Evolutionary conservation across 805 yeast species (phyloP).

Genomic region (Blastobotrys muscicola): DNA sequence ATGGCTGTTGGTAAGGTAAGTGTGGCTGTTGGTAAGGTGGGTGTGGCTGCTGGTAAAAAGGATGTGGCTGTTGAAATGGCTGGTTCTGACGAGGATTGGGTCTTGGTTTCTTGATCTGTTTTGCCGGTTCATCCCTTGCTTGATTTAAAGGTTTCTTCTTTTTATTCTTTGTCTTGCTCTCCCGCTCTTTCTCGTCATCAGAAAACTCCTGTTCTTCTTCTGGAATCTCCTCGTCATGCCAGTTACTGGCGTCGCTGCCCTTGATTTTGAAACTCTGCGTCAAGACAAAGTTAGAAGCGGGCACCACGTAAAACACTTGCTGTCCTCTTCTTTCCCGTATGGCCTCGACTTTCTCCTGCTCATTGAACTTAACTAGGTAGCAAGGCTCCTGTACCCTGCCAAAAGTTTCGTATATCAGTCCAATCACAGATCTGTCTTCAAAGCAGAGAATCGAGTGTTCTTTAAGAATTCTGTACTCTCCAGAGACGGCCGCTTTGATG

Average conservation of each 20-base stretch:
- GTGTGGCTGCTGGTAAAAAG: slow-evolving; percentile 5
- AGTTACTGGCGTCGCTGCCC: slow-evolving; percentile 93
- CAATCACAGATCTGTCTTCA: slow-evolving; percentile 59
- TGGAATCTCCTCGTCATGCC: slow-evolving; percentile 89
- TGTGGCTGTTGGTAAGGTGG: slow-evolving; percentile 5
- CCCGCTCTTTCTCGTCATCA: slow-evolving; percentile 84
- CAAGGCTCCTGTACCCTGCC: slow-evolving; percentile 79
- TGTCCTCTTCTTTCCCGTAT: slow-evolving; percentile 42
- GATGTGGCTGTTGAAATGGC: slow-evolving; percentile 14
- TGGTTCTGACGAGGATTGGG: slow-evolving; percentile 6
- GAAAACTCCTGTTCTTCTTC: slow-evolving; percentile 91
- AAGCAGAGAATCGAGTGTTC: slow-evolving; percentile 77
- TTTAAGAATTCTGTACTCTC: slow-evolving; percentile 65
- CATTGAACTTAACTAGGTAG: slow-evolving; percentile 62
- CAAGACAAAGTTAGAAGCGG: slow-evolving; percentile 66
- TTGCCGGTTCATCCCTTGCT: slow-evolving; percentile 21
- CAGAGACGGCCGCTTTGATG: slow-evolving; percentile 64
- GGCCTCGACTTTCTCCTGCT: slow-evolving; percentile 39
- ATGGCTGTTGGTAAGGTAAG: slow-evolving; percentile 5
- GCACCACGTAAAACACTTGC: slow-evolving; percentile 67
- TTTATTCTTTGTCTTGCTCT: slow-evolving; percentile 54
- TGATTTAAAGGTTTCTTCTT: slow-evolving; percentile 32
- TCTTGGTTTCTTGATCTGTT: slow-evolving; percentile 11
- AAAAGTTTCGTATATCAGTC: slow-evolving; percentile 78
- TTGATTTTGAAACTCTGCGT: slow-evolving; percentile 66